phyloP scores from a whole-genome alignment of 129 eudicot genomes.

The Lonicera japonica region DNA sequence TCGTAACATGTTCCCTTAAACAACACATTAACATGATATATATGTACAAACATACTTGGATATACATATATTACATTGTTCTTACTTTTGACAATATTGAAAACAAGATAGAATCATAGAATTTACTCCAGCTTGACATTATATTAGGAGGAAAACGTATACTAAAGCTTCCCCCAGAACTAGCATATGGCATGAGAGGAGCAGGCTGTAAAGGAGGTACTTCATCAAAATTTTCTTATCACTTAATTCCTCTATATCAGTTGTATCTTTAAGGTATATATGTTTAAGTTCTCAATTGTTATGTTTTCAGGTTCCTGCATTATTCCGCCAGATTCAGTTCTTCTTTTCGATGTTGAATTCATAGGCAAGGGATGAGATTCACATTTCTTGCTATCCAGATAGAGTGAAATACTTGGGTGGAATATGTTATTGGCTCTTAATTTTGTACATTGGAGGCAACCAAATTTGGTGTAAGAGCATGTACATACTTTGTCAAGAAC shows the following conservation, averaged over 20 bases:
- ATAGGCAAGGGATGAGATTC: conserved; percentile 60
- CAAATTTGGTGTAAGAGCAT: conserved; percentile 9
- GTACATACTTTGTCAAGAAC: background rate
- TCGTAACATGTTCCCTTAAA: no score
- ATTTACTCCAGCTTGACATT: background rate
- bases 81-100: background rate
- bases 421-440: background rate
- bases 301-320: conserved; percentile 66
- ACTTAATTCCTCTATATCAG: background rate
- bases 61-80: background rate
- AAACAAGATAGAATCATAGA: background rate
- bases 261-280: no score
- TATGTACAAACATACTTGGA: no score
- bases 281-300: background rate
- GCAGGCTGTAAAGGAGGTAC: conserved; percentile 96
- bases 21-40: no score
- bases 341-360: conserved; percentile 82
- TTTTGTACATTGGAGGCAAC: background rate
- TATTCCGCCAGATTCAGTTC: conserved; percentile 91
- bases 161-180: conserved; percentile 72
- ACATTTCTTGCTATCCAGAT: background rate
- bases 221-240: background rate
- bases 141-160: conserved; percentile 76
- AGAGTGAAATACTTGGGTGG: background rate
- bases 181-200: conserved; percentile 84